These are phyloP conservation scores for Schwanniomyces etchellsii DNA, from an alignment of 1,139 yeast species.

Conservation along the genomic window DNA sequence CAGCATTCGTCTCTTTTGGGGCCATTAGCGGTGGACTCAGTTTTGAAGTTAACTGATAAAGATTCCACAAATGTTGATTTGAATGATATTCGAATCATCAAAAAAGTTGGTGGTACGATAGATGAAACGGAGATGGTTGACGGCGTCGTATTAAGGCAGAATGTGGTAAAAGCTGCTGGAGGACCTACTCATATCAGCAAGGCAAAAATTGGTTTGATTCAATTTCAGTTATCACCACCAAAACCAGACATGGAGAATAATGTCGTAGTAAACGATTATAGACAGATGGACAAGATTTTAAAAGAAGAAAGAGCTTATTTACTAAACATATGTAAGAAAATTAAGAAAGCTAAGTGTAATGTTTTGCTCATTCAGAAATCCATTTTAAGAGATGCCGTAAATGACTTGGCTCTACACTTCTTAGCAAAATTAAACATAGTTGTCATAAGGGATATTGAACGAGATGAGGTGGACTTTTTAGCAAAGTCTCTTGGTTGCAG, in stretches of 20 bases:
- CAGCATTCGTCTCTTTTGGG: slow-evolving; percentile 83
- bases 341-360: slow-evolving; percentile 95
- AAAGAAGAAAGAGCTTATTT: slow-evolving; percentile 96
- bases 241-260: slow-evolving; percentile 98
- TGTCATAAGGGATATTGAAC: slow-evolving; percentile 93
- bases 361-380: slow-evolving; percentile 91
- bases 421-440: slow-evolving; percentile 84
- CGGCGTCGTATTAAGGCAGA: slow-evolving; percentile 92
- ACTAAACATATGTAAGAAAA: slow-evolving; percentile 89
- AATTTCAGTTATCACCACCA: slow-evolving; percentile 96
- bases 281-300: slow-evolving; percentile 97
- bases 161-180: slow-evolving; percentile 82
- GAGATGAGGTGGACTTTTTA: slow-evolving; percentile 94
- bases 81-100: slow-evolving; percentile 80
- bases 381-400: slow-evolving; percentile 93
- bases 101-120: slow-evolving; percentile 95
- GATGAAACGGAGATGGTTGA: slow-evolving; percentile 92
- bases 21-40: slow-evolving; percentile 94
- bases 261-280: slow-evolving; percentile 92
- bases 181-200: slow-evolving; percentile 96
- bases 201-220: slow-evolving; percentile 87
- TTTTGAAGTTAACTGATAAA: slow-evolving; percentile 64
- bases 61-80: slow-evolving; percentile 65
- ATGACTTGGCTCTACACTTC: slow-evolving; percentile 93
- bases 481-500: slow-evolving; percentile 89